Evolutionary conservation across 1,284 basidiomycete species (phyloP), one percentile per base, ranked within the genome.

Genomic region (Trichosporon faecale): DNA sequence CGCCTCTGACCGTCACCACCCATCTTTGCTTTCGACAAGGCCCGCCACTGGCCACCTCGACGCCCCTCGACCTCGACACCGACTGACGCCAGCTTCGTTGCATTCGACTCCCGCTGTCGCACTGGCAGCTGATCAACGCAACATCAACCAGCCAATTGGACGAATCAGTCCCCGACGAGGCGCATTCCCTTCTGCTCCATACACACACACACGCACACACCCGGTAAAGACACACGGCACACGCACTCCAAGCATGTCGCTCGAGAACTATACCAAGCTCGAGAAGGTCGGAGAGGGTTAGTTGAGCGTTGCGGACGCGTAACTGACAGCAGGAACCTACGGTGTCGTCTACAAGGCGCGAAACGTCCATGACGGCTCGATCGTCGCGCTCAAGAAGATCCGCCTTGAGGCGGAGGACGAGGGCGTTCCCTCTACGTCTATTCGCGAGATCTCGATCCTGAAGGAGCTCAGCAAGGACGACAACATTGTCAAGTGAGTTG

Each of bases 381-480:
- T 93, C 77, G 95, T 95, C 69, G 95, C 95, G 64, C 87, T 95
- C 79, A 99, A 99, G 66, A 99, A 99, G 88, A 99, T 99, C 80
- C 88, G 96, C 64, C 89, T 99, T 35, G 97, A 99, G 83, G 94
- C 95, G 25, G 96, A 99, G 84, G 97, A 84, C 72, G 83, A 99
- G 81, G 96, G 96, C 57, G 95, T 99, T 18, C 96, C 96, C 6
- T 94, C 91, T 74, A 99, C 97, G 12, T 95, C 96, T 65, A 97
- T 99, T 80, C 89, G 96, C 68, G 96, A 99, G 85, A 98, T 99
- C 84, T 94, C 92, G 83, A 85, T 99, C 72, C 85, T 99, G 75
- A 99, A 98, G 84, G 96, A 99, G 83, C 88, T 99, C 76, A 82
- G 81, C 74, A 93, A 92, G 79, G 92, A 98, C 81, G 94, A 95